Evolutionary conservation across 345 rosid species (phyloP).

Genomic region (Rhizophora mangle): DNA sequence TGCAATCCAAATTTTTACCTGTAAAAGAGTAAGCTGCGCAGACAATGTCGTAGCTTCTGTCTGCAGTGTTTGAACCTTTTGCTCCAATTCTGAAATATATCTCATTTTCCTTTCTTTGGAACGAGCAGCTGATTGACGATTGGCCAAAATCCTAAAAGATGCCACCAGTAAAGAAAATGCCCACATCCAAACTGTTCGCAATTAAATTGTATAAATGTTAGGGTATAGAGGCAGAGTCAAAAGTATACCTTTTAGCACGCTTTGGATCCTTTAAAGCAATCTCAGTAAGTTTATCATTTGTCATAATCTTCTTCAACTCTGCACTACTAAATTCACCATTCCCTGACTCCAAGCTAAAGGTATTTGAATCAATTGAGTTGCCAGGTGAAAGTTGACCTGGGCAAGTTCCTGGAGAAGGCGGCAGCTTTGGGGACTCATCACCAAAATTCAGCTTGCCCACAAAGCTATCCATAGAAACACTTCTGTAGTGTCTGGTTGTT

Average conservation of each 20-base stretch:
- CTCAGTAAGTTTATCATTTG: conserved; percentile 88
- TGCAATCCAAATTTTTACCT: conserved; percentile 40
- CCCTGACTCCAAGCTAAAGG: conserved; percentile 82
- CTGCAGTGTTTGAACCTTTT: conserved; percentile 95
- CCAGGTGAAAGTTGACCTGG: conserved; percentile 67
- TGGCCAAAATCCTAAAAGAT: conserved; percentile 69
- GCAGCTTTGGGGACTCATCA: conserved; percentile 72
- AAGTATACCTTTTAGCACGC: conserved; percentile 75
- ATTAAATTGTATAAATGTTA: not conserved
- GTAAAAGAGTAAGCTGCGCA: conserved; percentile 88
- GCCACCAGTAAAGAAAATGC: conserved; percentile 2
- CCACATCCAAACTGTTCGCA: not conserved
- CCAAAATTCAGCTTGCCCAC: conserved; percentile 73
- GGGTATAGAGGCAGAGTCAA: not conserved
- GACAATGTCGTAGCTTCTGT: conserved; percentile 95
- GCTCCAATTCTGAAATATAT: conserved; percentile 87
- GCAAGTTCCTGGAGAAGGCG: conserved; percentile 69
- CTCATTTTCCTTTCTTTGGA: conserved; percentile 96
- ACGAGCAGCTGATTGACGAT: conserved; percentile 95
- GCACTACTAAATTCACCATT: conserved; percentile 83
- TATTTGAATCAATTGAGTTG: conserved; percentile 61
- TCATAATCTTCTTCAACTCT: conserved; percentile 92
- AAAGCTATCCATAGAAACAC: conserved; percentile 94
- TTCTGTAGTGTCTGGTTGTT: conserved; percentile 70
- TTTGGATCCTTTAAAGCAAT: conserved; percentile 85